Evolutionary conservation across 2,329 filamentous ascomycete genomes (phyloP), one percentile per base, ranked within the genome.

Genomic region (Coleophoma crateriformis): DNA sequence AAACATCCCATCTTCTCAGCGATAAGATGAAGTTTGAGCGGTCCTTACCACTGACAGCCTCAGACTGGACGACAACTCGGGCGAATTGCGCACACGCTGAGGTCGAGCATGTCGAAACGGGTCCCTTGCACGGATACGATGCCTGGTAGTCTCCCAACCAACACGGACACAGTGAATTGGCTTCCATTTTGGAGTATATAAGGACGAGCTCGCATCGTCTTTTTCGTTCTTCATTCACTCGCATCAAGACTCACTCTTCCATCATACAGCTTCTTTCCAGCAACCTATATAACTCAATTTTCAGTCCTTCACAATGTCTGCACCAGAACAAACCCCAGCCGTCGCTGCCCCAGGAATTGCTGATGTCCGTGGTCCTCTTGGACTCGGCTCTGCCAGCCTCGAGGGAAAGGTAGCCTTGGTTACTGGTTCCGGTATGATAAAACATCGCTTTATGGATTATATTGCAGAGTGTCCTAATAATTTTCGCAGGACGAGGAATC

Each of bases 401-500:
- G 53, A 54, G 22, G 64, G 62, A 39, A 66, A 67, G 47, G 57
- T 61, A 20, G 64, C 64, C 32, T 52, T 67, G 40, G 59, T 67
- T 14, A 67, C 64, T n/a, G 64, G 64, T 15, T 60, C 64, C 46
- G 59, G 60, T 61, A 52, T 42, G 48, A 37, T 19, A 15, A 34
- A 20, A 34, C 32, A 14, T 27, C 3, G 15, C 12, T 27, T 17
- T 17, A 4, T 19, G 33, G 19, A 34, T 45, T 33, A 42, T 50
- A 27, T 27, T 27, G 6, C 8, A 10, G 7, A 27, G 27, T 10
- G 8, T 27, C 27, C 27, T 27, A 27, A 27, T 27, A 10, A 27
- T 27, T 27, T 27, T 7, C 8, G 27, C 27, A 79, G 74, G 79
- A 60, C 80, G 82, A 65, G 83, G 82, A 58, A 85, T 87, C 56